Base-by-base conservation (phyloP, 805 yeast species). In the Candida sanyiensis region DNA sequence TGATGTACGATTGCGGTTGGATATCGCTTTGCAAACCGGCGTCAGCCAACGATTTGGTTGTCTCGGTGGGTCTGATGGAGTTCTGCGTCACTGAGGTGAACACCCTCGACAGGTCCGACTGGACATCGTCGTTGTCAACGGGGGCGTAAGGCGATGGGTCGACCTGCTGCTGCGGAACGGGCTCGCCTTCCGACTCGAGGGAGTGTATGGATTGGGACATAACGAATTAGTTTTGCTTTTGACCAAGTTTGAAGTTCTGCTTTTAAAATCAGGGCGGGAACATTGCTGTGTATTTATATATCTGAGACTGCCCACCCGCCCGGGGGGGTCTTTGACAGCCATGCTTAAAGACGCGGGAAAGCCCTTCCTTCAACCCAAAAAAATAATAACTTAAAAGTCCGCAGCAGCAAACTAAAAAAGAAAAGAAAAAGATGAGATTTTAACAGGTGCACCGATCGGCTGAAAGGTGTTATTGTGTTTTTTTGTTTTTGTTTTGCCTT, bases 1-100 rank as follows among this genome's bases (percentile, higher is more conserved):
- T 72, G 28, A 78, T 62, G 47, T 77, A 85, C 0, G 76, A 72
- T 20, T 64, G 54, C 5, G 84, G 78, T 12, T 34, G 22, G 1
- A 74, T 65, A 4, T 63, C 66, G n/a, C 70, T 59, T 6, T 75
- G 65, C 12, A 83, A 51, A 41, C 93, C 93, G 58, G 70, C 63
- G 11, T 75, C 78, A 38, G 69, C 73, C 35, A 86, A 61, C 2
- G 94, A 76, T 54, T 77, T 75, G 10, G 72, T 77, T 1, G 95
- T 86, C 62, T 87, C 96, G 1, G 93, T 80, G 48, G 72, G 67
- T 40, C 60, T 62, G 29, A 74, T 43, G 19, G 44, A 42, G 30
- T 47, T 48, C 19, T 39, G 35, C 6, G 46, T 35, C 18, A 54
- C 41, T 7, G 52, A 42, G 11, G 61, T 52, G 16, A 47, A 42